Evolutionary conservation across 1,284 basidiomycete species (phyloP).

Genomic region (Mycena citricolor): DNA sequence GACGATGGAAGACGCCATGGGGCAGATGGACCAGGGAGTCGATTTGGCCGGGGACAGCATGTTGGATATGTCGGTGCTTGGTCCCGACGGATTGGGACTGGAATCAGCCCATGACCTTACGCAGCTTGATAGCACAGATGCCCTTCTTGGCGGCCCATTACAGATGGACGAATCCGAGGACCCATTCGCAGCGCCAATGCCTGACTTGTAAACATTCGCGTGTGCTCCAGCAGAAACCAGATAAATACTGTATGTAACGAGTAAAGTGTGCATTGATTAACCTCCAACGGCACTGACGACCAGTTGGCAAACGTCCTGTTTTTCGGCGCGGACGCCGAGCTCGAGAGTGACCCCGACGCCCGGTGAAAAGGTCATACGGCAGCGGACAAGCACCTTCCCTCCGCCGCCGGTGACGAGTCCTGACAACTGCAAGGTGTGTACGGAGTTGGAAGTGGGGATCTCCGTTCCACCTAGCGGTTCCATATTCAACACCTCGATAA

Average conservation of each 20-base stretch:
- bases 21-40: conserved; percentile 32
- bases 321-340: conserved; percentile 90
- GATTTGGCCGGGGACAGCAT: conserved; percentile 29
- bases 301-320: conserved; percentile 81
- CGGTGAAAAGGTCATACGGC: conserved; percentile 92
- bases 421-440: conserved; percentile 93
- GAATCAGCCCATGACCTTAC: conserved; percentile 54
- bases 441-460: conserved; percentile 74
- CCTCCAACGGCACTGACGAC: conserved; percentile 90
- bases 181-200: conserved; percentile 60
- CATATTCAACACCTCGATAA: conserved; percentile 95
- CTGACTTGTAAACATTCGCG: no score
- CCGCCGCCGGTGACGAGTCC: conserved; percentile 88
- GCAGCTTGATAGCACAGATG: conserved; percentile 52
- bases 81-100: conserved; percentile 60
- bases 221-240: no score
- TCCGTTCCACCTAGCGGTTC: conserved; percentile 92
- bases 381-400: conserved; percentile 90
- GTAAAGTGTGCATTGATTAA: conserved; percentile 37
- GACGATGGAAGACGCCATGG: conserved; percentile 44
- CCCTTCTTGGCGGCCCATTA: conserved; percentile 56
- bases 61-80: conserved; percentile 62
- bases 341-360: conserved; percentile 96
- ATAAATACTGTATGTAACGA: conserved; percentile 4
- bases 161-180: conserved; percentile 55